Conservation (phyloP, 2,329 filamentous ascomycete species). For the Ophiocordyceps unilateralis region DNA sequence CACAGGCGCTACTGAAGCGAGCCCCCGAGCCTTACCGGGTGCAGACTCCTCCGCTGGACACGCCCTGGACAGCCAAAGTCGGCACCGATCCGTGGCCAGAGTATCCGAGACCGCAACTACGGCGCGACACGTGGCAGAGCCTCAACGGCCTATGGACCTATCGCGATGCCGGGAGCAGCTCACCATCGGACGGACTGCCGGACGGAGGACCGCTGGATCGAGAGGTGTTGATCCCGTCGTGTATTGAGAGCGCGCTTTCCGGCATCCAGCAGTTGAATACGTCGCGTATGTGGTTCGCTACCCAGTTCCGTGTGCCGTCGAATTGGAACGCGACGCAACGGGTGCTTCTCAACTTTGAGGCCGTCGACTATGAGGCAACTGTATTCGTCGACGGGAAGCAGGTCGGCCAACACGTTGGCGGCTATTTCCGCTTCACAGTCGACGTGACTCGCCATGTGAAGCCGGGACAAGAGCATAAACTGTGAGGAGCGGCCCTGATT, state of each 20-base stretch:
- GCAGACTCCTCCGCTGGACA: constrained; percentile 25
- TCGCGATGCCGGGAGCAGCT: constrained; percentile 14
- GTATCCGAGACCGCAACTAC: constrained; percentile 38
- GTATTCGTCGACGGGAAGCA: constrained; percentile 40
- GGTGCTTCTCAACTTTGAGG: constrained; percentile 38
- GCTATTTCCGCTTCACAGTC: constrained; percentile 43
- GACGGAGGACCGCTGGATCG: constrained; percentile 11
- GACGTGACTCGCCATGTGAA: constrained; percentile 33
- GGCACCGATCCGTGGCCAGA: constrained; percentile 39
- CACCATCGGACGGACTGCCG: constrained; percentile 4
- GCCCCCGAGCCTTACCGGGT: constrained; percentile 15
- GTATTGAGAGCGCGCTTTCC: constrained; percentile 28
- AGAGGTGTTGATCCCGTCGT: constrained; percentile 25
- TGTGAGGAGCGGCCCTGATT: constrained; percentile 19
- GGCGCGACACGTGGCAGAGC: constrained; percentile 33
- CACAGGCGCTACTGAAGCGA: background rate
- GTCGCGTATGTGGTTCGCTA: constrained; percentile 31
- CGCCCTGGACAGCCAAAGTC: constrained; percentile 33
- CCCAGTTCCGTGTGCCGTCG: constrained; percentile 29
- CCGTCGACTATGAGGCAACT: constrained; percentile 38
- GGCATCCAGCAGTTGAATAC: constrained; percentile 26
- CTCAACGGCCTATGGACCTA: constrained; percentile 44
- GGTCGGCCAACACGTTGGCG: constrained; percentile 37
- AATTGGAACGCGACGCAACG: constrained; percentile 22
- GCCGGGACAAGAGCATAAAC: constrained; percentile 28